phyloP scores from a whole-genome alignment of 306 rosid genomes.

The Albizia julibrissin region DNA sequence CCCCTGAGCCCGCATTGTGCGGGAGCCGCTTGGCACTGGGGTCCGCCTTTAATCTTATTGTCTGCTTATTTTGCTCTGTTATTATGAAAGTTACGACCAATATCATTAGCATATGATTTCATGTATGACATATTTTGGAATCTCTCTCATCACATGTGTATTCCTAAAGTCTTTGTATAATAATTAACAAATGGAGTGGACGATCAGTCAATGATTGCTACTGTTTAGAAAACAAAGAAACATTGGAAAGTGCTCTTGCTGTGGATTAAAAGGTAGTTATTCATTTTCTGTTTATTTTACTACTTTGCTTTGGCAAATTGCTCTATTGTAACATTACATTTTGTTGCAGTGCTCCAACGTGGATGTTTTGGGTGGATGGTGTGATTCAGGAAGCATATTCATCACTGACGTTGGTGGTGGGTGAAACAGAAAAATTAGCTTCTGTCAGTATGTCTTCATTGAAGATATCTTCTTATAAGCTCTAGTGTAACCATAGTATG shows the following conservation, averaged over 20 bases:
- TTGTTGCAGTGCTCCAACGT: conserved; percentile 65
- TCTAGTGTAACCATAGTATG: not conserved
- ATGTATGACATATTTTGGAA: not conserved
- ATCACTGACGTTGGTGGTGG: conserved; percentile 56
- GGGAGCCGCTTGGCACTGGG: too few species aligned
- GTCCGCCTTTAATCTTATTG: not conserved
- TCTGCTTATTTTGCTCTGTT: not conserved
- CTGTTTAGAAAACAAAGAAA: not conserved
- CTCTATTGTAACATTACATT: conserved; percentile 27
- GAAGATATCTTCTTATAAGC: conserved; percentile 9
- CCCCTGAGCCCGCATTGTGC: too few species aligned
- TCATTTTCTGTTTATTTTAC: not conserved
- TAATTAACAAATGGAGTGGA: not conserved
- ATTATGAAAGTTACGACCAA: not conserved
- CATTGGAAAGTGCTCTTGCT: not conserved
- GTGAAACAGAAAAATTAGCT: conserved; percentile 11
- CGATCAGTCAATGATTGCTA: not conserved
- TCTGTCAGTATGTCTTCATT: conserved; percentile 21
- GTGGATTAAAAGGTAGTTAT: not conserved
- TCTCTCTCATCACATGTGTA: not conserved
- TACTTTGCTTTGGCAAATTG: not conserved
- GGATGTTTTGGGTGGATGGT: conserved; percentile 92
- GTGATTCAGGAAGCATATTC: conserved; percentile 83
- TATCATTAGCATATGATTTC: not conserved
- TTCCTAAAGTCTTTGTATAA: not conserved